A percentile compares a stretch with the other conserved stretches of the same genome.
These are phyloP conservation scores for Trichoderma erinaceum DNA, from an alignment of 495 filamentous ascomycete species.

Conservation along the genomic window DNA sequence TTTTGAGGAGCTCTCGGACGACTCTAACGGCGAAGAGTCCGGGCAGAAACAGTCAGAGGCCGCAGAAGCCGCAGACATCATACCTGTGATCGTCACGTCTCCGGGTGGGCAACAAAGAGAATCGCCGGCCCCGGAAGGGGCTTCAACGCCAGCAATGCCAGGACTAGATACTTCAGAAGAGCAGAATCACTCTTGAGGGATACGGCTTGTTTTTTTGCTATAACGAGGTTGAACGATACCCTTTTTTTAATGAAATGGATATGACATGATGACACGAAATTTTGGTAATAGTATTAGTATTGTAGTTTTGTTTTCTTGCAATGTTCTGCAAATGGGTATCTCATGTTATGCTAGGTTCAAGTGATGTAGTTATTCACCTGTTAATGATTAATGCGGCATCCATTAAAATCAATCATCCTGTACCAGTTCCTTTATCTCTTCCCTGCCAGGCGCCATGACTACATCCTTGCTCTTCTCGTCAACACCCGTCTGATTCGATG, in stretches of 20 bases:
- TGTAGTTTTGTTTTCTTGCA: not conserved
- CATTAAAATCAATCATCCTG: constrained; percentile 48
- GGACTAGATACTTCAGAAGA: not conserved
- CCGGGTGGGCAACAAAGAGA: not conserved
- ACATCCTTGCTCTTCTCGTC: constrained; percentile 35
- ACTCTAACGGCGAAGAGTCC: constrained; percentile 17
- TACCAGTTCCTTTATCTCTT: constrained; percentile 58
- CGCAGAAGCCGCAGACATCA: not conserved
- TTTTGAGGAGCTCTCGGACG: constrained; percentile 33
- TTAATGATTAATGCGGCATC: constrained; percentile 14
- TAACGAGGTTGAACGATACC: constrained; percentile 16
- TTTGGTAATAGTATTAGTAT: constrained; percentile 5
- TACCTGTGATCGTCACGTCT: not conserved
- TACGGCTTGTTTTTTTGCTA: not conserved
- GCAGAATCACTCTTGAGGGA: not conserved
- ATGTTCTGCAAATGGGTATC: constrained; percentile 3
- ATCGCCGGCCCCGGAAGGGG: not conserved
- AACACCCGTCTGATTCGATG: constrained; percentile 34
- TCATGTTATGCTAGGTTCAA: not conserved
- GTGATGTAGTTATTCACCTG: not conserved
- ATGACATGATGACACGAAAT: constrained; percentile 24
- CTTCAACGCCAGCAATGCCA: not conserved
- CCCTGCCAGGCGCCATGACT: constrained; percentile 34
- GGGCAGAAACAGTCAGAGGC: not conserved
- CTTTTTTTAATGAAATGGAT: constrained; percentile 21